phyloP scores from a whole-genome alignment of 2,329 filamentous ascomycete species.

The Pseudocercospora eumusae region DNA sequence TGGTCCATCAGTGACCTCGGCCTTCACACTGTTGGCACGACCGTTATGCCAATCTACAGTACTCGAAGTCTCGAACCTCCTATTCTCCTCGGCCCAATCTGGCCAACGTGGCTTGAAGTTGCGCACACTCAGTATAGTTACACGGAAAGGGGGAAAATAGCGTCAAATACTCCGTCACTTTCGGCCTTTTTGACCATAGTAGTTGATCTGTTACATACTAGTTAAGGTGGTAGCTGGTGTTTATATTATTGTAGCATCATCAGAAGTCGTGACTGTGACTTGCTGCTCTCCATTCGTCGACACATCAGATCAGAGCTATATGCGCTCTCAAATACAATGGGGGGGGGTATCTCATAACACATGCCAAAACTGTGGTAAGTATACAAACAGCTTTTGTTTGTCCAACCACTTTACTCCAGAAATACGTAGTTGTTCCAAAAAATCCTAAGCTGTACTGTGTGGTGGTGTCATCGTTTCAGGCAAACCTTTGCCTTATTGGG shows the following conservation, averaged over 20 bases:
- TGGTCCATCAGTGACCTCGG: no score
- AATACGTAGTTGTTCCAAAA: not conserved
- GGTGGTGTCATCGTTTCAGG: not conserved
- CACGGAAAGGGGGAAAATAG: not conserved
- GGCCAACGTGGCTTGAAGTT: not conserved
- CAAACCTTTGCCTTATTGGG: conserved; percentile 6
- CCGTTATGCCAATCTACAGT: conserved; percentile 1
- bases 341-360: conserved; percentile 30
- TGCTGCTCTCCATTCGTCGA: not conserved
- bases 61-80: conserved; percentile 13
- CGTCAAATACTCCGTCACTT: not conserved
- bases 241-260: not conserved
- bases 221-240: not conserved
- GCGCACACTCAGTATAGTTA: no score
- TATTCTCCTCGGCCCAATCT: not conserved
- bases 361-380: conserved; percentile 11
- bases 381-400: conserved; percentile 1
- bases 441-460: not conserved
- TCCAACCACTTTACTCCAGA: conserved; percentile 1
- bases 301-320: not conserved
- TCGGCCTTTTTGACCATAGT: not conserved
- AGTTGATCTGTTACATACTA: not conserved
- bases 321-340: conserved; percentile 5
- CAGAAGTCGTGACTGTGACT: not conserved
- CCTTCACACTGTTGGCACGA: not conserved